Evolutionary conservation across 2,329 filamentous ascomycete species (phyloP).

Genomic region (Arachnomyces sp.): DNA sequence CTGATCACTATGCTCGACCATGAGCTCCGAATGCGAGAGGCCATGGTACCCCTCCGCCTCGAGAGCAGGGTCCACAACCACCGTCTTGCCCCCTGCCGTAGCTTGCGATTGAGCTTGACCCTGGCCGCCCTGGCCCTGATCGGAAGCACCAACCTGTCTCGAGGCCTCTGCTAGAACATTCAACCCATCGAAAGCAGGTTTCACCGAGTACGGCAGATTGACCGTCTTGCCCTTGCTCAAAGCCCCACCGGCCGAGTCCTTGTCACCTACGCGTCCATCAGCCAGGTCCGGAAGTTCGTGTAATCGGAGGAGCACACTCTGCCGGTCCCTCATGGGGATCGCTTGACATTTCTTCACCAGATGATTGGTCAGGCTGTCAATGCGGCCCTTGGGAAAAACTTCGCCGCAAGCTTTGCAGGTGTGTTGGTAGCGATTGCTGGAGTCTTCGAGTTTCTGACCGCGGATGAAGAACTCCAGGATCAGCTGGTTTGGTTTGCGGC

Average conservation of each 20-base stretch:
- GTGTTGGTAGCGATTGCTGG: conserved; percentile 85
- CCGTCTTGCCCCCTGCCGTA: conserved; percentile 14
- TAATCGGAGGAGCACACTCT: conserved; percentile 64
- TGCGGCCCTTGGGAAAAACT: conserved; percentile 81
- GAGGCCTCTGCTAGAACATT: conserved; percentile 85
- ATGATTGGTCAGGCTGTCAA: conserved; percentile 73
- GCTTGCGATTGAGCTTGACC: conserved; percentile 29
- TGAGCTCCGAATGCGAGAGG: too few species aligned
- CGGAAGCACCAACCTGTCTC: conserved; percentile 57
- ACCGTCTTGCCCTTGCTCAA: conserved; percentile 28
- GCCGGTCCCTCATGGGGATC: conserved; percentile 63
- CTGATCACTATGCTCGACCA: too few species aligned
- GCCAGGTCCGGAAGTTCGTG: conserved; percentile 57
- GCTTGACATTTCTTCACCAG: conserved; percentile 80
- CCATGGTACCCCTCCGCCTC: conserved; percentile 33
- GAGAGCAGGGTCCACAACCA: conserved; percentile 36
- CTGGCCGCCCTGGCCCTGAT: conserved; percentile 37
- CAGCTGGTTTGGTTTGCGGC: conserved; percentile 72
- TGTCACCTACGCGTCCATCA: conserved; percentile 24
- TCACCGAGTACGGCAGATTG: conserved; percentile 38
- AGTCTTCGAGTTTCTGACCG: conserved; percentile 76
- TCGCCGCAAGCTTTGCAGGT: conserved; percentile 84
- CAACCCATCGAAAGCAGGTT: conserved; percentile 62
- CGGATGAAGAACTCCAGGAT: conserved; percentile 84
- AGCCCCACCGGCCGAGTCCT: conserved; percentile 29